phyloP scores from a whole-genome alignment of 495 filamentous ascomycete species.

The Jackrogersella minutella region DNA sequence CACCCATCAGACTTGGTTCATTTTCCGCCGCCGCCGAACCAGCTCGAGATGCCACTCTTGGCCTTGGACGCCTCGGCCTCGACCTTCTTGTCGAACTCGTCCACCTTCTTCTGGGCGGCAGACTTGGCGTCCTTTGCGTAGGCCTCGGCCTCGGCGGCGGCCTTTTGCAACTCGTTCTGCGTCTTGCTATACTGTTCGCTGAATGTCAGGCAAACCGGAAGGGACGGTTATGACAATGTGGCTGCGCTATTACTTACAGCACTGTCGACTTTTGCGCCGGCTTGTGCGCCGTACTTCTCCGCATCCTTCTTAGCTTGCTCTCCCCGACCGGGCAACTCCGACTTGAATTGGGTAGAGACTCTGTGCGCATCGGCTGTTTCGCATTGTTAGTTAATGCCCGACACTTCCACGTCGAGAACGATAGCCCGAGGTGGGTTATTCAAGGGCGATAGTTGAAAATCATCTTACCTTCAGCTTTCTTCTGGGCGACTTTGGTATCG shows the following conservation, averaged over 20 bases:
- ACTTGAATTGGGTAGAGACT: slow-evolving; percentile 70
- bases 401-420: background rate
- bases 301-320: slow-evolving; percentile 52
- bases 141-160: slow-evolving; percentile 63
- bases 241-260: slow-evolving; percentile 54
- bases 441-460: background rate
- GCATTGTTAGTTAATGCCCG: slow-evolving; percentile 21
- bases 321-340: slow-evolving; percentile 58
- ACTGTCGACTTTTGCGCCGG: slow-evolving; percentile 56
- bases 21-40: slow-evolving; percentile 77
- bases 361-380: slow-evolving; percentile 67
- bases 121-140: slow-evolving; percentile 66
- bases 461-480: slow-evolving; percentile 76
- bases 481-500: slow-evolving; percentile 78
- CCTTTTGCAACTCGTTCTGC: slow-evolving; percentile 63
- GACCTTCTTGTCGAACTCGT: slow-evolving; percentile 76
- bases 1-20: slow-evolving; percentile 21
- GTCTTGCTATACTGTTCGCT: slow-evolving; percentile 66
- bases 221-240: too few species aligned
- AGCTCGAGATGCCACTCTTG: slow-evolving; percentile 78
- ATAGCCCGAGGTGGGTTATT: background rate
- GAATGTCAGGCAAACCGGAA: slow-evolving; percentile 12
- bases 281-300: slow-evolving; percentile 51
- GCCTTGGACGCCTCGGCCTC: slow-evolving; percentile 79
- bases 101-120: slow-evolving; percentile 73